Evolutionary conservation across 768 basidiomycete genomes (phyloP).

Genomic region (Boletus bicolor): DNA sequence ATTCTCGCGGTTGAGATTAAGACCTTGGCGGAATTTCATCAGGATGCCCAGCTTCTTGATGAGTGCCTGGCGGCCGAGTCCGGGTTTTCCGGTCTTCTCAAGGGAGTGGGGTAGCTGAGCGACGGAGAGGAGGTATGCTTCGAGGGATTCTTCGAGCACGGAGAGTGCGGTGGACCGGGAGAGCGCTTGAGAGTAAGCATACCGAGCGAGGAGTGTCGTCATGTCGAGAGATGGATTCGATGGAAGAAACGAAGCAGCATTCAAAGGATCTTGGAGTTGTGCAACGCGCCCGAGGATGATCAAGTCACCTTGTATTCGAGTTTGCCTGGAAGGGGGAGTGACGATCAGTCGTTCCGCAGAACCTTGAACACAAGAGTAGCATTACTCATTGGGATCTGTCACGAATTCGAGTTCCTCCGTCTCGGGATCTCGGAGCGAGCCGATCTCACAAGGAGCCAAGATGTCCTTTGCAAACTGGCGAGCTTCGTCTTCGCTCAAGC

Average conservation of each 20-base stretch:
- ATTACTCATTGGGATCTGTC: slow-evolving; percentile 82
- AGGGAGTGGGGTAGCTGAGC: slow-evolving; percentile 74
- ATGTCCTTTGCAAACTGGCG: slow-evolving; percentile 62
- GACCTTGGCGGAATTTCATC: slow-evolving; percentile 87
- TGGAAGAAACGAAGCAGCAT: slow-evolving; percentile 43
- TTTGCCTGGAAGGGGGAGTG: slow-evolving; percentile 51
- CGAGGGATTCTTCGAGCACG: slow-evolving; percentile 80
- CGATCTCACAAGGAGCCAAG: slow-evolving; percentile 59
- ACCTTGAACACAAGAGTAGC: not conserved
- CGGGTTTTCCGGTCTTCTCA: slow-evolving; percentile 78
- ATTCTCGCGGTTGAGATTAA: slow-evolving; percentile 88
- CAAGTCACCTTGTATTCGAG: slow-evolving; percentile 86
- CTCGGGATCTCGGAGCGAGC: slow-evolving; percentile 64
- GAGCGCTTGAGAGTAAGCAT: slow-evolving; percentile 88
- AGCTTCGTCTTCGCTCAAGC: slow-evolving; percentile 73
- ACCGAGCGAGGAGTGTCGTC: slow-evolving; percentile 79
- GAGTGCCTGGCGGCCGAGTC: slow-evolving; percentile 73
- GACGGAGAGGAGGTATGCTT: slow-evolving; percentile 80
- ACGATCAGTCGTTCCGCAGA: slow-evolving; percentile 1
- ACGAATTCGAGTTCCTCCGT: slow-evolving; percentile 93
- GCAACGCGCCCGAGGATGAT: slow-evolving; percentile 80
- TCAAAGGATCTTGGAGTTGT: slow-evolving; percentile 50
- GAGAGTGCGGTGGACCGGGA: slow-evolving; percentile 87
- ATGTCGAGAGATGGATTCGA: slow-evolving; percentile 56
- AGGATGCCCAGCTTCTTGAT: slow-evolving; percentile 92